phyloP scores from a whole-genome alignment of 345 rosid genomes.

The Adansonia digitata region DNA sequence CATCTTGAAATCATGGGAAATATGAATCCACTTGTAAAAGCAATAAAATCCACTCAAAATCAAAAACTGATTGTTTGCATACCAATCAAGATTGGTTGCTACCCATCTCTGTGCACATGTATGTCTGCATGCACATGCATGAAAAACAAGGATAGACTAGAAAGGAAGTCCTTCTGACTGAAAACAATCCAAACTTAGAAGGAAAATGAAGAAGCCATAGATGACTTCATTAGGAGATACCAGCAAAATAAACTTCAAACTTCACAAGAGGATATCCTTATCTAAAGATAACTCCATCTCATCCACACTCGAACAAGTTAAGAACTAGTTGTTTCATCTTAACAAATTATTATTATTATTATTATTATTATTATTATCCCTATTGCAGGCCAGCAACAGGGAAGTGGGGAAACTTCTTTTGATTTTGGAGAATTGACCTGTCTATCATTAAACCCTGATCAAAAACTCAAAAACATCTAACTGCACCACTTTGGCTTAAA shows the following conservation, averaged over 20 bases:
- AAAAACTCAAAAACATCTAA: constrained; percentile 5
- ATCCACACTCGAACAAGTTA: neutral
- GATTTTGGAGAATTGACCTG: neutral
- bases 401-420: neutral
- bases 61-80: neutral
- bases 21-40: neutral
- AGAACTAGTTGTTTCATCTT: neutral
- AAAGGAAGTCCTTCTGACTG: neutral
- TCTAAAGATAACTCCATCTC: neutral
- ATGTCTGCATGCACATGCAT: too few species aligned
- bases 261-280: neutral
- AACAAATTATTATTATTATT: too few species aligned
- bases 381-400: neutral
- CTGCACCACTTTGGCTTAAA: neutral
- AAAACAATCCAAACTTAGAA: neutral
- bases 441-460: neutral
- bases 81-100: neutral
- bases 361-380: too few species aligned
- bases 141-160: neutral
- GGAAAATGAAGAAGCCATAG: neutral
- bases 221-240: neutral
- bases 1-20: neutral
- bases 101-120: too few species aligned
- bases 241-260: neutral
- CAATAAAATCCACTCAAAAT: neutral